Evolutionary conservation across 306 rosid genomes (phyloP), one percentile per base, ranked within the genome.

Genomic region (Dryas drummondii): DNA sequence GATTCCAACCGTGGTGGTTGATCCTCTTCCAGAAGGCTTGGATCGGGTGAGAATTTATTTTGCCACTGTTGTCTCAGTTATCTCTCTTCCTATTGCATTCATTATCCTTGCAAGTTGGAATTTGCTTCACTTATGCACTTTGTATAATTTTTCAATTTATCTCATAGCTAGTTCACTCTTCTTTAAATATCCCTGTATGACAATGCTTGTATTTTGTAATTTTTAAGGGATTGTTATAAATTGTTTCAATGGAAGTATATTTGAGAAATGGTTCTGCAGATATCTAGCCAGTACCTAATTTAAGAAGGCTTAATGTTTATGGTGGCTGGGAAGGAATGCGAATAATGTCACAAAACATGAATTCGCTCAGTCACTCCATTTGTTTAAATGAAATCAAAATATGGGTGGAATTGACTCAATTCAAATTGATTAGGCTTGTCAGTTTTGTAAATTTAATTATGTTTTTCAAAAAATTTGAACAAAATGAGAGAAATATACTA

Each of bases 11-110:
- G 91, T 85, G 77, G 88, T 91, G 55, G 98, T 89, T 78, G 96
- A 89, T 86, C 98, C 98, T 41, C 93, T 93, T 80, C 98, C 98
- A 0, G 92, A 85, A 56, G 98, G 97, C 76, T 82, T 93, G 85
- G 98, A 93, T 82, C 75, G 86, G 89, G 98, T 93, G 84, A 85
- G 86, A 37, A 59, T 37, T 55, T 74, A 32, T 78, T 74, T 50
- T 70, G 45, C 15, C 17, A 17, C 16, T 17, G 59, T 55, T 47
- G 9, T 78, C 19, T 40, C 40, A 57, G 46, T 52, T 62, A 8
- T 71, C 47, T 44, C 57, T 62, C 57, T 68, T 67, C 7, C 46
- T 45, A 7, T 16, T 48, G 3, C 27, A 14, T 68, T 64, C 13
- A 15, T 11, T 5, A 13, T 66, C 46, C 44, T 72, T 68, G 73